These are phyloP conservation scores for Cercospora sojina DNA, from an alignment of 2,329 filamentous ascomycete genomes.

Conservation along the genomic window DNA sequence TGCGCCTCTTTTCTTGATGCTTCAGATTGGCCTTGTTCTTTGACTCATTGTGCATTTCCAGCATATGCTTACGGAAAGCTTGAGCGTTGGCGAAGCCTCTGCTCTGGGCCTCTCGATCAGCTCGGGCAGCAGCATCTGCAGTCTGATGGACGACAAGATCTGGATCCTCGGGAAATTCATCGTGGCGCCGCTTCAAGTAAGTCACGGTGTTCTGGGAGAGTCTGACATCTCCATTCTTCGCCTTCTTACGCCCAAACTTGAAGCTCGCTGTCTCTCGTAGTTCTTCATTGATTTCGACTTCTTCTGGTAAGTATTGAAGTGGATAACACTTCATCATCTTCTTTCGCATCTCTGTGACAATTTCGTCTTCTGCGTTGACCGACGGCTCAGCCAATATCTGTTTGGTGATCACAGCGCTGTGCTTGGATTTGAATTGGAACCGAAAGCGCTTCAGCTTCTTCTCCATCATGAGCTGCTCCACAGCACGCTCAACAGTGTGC, in stretches of 20 bases:
- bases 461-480: slow-evolving; percentile 52
- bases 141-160: slow-evolving; percentile 16
- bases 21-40: slow-evolving; percentile 3
- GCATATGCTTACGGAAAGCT: slow-evolving; percentile 13
- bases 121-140: slow-evolving; percentile 13
- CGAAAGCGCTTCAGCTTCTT: slow-evolving; percentile 54
- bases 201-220: not conserved
- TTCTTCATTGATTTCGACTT: slow-evolving; percentile 42
- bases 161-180: slow-evolving; percentile 8
- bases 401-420: slow-evolving; percentile 51
- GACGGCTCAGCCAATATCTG: slow-evolving; percentile 51
- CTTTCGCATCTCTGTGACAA: slow-evolving; percentile 51
- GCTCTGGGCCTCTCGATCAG: slow-evolving; percentile 12
- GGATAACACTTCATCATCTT: slow-evolving; percentile 51
- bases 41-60: slow-evolving; percentile 5
- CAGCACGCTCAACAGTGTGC: slow-evolving; percentile 51
- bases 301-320: slow-evolving; percentile 47
- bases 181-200: slow-evolving; percentile 2
- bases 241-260: slow-evolving; percentile 13
- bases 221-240: slow-evolving; percentile 2
- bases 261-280: slow-evolving; percentile 13
- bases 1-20: slow-evolving; percentile 1
- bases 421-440: slow-evolving; percentile 52
- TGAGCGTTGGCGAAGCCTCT: slow-evolving; percentile 17
- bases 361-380: slow-evolving; percentile 45